phyloP scores from a whole-genome alignment of 2,329 filamentous ascomycete species.

The Dendryphion nanum region DNA sequence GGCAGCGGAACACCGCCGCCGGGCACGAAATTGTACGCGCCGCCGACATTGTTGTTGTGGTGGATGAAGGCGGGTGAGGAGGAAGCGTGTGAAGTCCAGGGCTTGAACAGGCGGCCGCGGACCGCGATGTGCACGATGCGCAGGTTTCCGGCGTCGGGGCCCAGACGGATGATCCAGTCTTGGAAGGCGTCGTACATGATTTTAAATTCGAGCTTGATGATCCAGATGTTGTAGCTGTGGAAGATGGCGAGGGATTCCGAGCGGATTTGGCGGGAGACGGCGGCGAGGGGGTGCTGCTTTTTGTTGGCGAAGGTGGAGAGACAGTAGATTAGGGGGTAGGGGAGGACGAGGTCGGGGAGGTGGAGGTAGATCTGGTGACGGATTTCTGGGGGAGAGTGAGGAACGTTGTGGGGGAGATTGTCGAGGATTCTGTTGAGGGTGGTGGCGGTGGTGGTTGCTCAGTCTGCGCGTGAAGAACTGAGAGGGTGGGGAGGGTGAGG shows the following conservation, averaged over 20 bases:
- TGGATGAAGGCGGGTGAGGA: slow-evolving; percentile 7
- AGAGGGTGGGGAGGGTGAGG: too few species aligned
- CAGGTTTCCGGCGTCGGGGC: slow-evolving; percentile 27
- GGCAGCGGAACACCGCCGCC: background rate
- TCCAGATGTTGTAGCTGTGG: slow-evolving; percentile 41
- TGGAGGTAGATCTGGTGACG: slow-evolving; percentile 38
- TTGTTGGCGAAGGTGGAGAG: slow-evolving; percentile 37
- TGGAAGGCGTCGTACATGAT: slow-evolving; percentile 42
- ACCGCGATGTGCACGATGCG: slow-evolving; percentile 34
- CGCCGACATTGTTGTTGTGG: slow-evolving; percentile 11
- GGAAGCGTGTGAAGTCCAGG: slow-evolving; percentile 22
- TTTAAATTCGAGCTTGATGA: slow-evolving; percentile 39
- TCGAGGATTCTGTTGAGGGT: too few species aligned
- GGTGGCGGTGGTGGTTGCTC: too few species aligned
- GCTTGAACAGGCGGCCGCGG: slow-evolving; percentile 33
- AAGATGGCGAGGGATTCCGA: slow-evolving; percentile 39
- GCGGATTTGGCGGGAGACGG: slow-evolving; percentile 34
- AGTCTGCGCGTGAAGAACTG: too few species aligned
- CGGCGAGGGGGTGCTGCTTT: slow-evolving; percentile 38
- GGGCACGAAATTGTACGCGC: slow-evolving; percentile 19
- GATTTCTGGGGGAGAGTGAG: slow-evolving; percentile 37
- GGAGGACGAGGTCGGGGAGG: slow-evolving; percentile 34
- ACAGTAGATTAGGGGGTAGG: slow-evolving; percentile 41
- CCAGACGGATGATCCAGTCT: slow-evolving; percentile 38
- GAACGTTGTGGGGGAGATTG: too few species aligned